Percentiles rank a stretch among this genome's conserved stretches.
Evolutionary conservation across 106 monocot species (phyloP).

Genomic region (Xerophyta viscosa): DNA sequence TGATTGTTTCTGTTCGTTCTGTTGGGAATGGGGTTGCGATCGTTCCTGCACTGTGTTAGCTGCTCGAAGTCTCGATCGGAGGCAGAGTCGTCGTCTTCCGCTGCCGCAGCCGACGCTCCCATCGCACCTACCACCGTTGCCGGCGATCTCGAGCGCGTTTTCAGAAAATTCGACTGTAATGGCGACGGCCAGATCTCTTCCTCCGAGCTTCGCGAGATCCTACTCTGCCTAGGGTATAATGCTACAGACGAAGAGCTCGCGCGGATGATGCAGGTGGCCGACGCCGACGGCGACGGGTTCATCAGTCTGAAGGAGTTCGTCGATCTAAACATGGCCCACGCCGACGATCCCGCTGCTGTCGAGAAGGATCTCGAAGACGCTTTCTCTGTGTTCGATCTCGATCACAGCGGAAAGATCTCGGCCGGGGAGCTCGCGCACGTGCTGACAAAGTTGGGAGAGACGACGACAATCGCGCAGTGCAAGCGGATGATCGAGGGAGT

Average conservation of each 20-base stretch:
- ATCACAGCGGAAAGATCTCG: constrained; percentile 28
- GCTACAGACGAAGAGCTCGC: constrained; percentile 18
- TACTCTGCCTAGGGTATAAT: constrained; percentile 23
- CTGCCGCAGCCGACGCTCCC: not conserved
- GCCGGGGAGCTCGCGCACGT: constrained; percentile 27
- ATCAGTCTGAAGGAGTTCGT: constrained; percentile 44
- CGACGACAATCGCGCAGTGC: constrained; percentile 18
- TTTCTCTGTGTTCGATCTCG: constrained; percentile 32
- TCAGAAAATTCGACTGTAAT: constrained; percentile 22
- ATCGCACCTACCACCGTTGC: not conserved
- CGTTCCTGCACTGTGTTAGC: not conserved
- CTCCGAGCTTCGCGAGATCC: constrained; percentile 26
- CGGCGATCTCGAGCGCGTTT: constrained; percentile 2
- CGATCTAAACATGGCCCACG: constrained; percentile 8
- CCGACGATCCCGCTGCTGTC: not conserved
- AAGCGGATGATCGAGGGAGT: constrained; percentile 33
- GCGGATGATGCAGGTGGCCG: constrained; percentile 50
- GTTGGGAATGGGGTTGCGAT: constrained; percentile 1
- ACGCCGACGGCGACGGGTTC: constrained; percentile 49
- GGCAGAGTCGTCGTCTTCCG: not conserved
- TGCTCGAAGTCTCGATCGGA: not conserved
- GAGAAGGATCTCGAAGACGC: constrained; percentile 28
- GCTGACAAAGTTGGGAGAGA: constrained; percentile 22
- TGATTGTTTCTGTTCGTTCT: too few relatives aligned
- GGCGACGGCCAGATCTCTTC: constrained; percentile 57